Percentiles rank a stretch among this genome's conserved stretches.
These are phyloP conservation scores for Exophiala viscosa DNA, from an alignment of 2,329 filamentous ascomycete genomes.

Conservation along the genomic window DNA sequence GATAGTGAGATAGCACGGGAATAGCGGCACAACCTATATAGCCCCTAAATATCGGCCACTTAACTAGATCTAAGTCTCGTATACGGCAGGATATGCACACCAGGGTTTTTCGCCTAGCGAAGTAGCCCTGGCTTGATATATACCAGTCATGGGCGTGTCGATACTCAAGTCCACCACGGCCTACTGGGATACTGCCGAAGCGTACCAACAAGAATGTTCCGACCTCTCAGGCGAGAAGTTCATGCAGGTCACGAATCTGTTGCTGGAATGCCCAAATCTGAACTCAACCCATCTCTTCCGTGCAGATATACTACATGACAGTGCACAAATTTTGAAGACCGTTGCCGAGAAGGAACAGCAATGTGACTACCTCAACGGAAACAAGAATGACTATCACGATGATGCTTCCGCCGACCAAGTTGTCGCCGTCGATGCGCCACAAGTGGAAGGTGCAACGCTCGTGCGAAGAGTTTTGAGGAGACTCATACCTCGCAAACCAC, in stretches of 20 bases:
- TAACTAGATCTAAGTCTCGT: background rate
- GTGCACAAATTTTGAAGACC: conserved; percentile 37
- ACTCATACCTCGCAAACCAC: conserved; percentile 76
- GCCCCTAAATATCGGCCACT: too few species aligned
- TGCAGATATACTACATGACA: conserved; percentile 59
- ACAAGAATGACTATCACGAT: background rate
- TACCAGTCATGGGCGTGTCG: background rate
- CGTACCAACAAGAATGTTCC: conserved; percentile 7
- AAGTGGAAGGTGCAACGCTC: conserved; percentile 37
- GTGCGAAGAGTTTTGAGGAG: conserved; percentile 67
- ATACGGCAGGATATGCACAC: background rate
- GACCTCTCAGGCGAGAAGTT: conserved; percentile 32
- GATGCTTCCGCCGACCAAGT: background rate
- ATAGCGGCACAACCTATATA: too few species aligned
- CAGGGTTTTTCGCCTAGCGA: background rate
- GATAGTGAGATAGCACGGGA: too few species aligned
- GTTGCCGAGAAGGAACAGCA: conserved; percentile 33
- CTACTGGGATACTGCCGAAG: conserved; percentile 9
- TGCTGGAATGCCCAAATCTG: conserved; percentile 54
- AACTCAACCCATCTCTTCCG: conserved; percentile 58
- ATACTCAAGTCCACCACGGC: background rate
- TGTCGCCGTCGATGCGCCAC: conserved; percentile 21
- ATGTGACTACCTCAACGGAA: conserved; percentile 5
- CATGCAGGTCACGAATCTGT: conserved; percentile 49
- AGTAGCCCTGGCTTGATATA: background rate